Conservation (phyloP, 2,329 filamentous ascomycete species). For the Colletotrichum spaethianum region DNA sequence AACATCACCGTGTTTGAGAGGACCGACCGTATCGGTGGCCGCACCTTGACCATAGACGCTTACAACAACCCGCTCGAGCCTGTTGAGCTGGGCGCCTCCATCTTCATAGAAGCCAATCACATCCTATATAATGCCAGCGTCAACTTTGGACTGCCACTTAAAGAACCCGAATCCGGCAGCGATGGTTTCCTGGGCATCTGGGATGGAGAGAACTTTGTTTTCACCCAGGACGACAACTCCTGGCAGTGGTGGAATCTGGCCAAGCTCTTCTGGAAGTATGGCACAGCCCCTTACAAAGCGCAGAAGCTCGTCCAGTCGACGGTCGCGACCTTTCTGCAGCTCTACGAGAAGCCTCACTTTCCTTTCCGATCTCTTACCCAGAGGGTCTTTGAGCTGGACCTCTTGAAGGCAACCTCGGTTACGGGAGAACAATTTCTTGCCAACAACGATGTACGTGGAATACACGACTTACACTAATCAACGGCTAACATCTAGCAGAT, state of each 20-base stretch:
- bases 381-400: constrained; percentile 75
- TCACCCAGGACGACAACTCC: constrained; percentile 70
- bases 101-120: constrained; percentile 88
- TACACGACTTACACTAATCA: neutral
- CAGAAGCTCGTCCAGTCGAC: constrained; percentile 80
- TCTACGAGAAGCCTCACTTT: constrained; percentile 88
- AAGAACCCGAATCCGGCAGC: constrained; percentile 59
- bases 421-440: constrained; percentile 83
- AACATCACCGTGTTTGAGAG: constrained; percentile 93
- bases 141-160: constrained; percentile 77
- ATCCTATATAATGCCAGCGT: constrained; percentile 83
- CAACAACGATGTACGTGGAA: constrained; percentile 67
- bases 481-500: constrained; percentile 60
- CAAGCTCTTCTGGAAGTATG: constrained; percentile 89
- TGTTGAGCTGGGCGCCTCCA: constrained; percentile 90
- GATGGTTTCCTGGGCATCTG: constrained; percentile 81
- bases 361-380: constrained; percentile 85
- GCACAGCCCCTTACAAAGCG: constrained; percentile 81
- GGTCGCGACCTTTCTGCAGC: constrained; percentile 79
- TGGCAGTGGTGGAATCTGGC: constrained; percentile 84
- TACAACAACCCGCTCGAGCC: constrained; percentile 77
- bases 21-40: constrained; percentile 83
- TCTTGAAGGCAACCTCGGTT: constrained; percentile 75
- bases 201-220: constrained; percentile 84
- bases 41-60: constrained; percentile 86